These are phyloP conservation scores for Leptomonas pyrrhocoris DNA, from an alignment of 208 protist genomes.

Conservation along the genomic window DNA sequence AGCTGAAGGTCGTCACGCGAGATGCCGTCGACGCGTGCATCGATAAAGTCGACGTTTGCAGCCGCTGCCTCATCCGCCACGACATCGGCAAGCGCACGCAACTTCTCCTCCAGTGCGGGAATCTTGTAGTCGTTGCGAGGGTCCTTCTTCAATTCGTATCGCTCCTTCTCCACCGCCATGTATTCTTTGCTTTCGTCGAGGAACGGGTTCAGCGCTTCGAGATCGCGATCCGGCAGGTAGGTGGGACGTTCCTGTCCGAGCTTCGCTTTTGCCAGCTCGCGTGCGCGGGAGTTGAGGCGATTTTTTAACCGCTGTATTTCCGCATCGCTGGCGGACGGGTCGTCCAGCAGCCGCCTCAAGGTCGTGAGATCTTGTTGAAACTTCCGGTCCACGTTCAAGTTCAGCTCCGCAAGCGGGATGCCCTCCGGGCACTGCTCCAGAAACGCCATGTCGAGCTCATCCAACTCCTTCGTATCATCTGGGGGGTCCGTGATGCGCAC, in stretches of 20 bases:
- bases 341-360: conserved; percentile 51
- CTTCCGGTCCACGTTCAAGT: conserved; percentile 48
- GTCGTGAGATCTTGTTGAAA: conserved; percentile 60
- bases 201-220: conserved; percentile 46
- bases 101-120: conserved; percentile 37
- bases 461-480: conserved; percentile 60
- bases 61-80: conserved; percentile 36
- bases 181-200: conserved; percentile 55
- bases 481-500: conserved; percentile 74
- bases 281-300: conserved; percentile 73
- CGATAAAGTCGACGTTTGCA: conserved; percentile 59
- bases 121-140: conserved; percentile 27
- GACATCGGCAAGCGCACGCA: conserved; percentile 44
- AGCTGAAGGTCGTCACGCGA: conserved; percentile 70
- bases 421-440: conserved; percentile 69
- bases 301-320: conserved; percentile 71
- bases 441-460: conserved; percentile 73
- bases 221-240: conserved; percentile 51
- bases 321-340: conserved; percentile 51
- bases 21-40: conserved; percentile 62
- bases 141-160: conserved; percentile 60
- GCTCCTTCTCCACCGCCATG: conserved; percentile 46
- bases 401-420: conserved; percentile 60
- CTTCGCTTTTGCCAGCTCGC: conserved; percentile 63
- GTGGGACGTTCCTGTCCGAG: conserved; percentile 64